Base-by-base conservation (phyloP, 2,329 filamentous ascomycete species). In the Pseudomassariella vexata region DNA sequence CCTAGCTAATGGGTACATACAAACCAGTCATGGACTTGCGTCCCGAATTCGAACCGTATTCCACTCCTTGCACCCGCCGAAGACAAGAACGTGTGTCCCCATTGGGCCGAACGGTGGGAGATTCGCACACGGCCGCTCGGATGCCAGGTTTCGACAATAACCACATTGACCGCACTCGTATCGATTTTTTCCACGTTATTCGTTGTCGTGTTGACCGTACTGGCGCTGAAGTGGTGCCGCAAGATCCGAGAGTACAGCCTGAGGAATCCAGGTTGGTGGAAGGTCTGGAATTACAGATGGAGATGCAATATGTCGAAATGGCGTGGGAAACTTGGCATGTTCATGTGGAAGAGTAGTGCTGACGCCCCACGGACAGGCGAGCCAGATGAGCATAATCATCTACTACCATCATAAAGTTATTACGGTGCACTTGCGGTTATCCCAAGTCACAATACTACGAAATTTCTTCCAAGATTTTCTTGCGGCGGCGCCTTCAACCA, bases 401-500 rank as follows among this genome's bases (percentile, higher is more conserved):
- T 46, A 21, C 26, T 46, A 24, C 38, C 38, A 10, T 35, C 41
- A n/a, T n/a, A n/a, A n/a, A n/a, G n/a, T n/a, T n/a, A n/a, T n/a
- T n/a, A n/a, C n/a, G n/a, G n/a, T n/a, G n/a, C n/a, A n/a, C n/a
- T n/a, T n/a, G n/a, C n/a, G n/a, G n/a, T n/a, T n/a, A n/a, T n/a
- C n/a, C n/a, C n/a, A n/a, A n/a, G n/a, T n/a, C n/a, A n/a, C n/a
- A n/a, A n/a, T n/a, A n/a, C n/a, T n/a, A n/a, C n/a, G n/a, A n/a
- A n/a, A n/a, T n/a, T n/a, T n/a, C n/a, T n/a, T n/a, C n/a, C n/a
- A n/a, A n/a, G n/a, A n/a, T n/a, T n/a, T n/a, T n/a, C n/a, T n/a
- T n/a, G n/a, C n/a, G n/a, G n/a, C n/a, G n/a, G n/a, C n/a, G 16
- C 14, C 8, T n/a, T 70, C 58, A 92, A 5, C 86, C 86, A 22